Evolutionary conservation across 1,284 basidiomycete genomes (phyloP).

Genomic region (Cutaneotrichosporon sp.): DNA sequence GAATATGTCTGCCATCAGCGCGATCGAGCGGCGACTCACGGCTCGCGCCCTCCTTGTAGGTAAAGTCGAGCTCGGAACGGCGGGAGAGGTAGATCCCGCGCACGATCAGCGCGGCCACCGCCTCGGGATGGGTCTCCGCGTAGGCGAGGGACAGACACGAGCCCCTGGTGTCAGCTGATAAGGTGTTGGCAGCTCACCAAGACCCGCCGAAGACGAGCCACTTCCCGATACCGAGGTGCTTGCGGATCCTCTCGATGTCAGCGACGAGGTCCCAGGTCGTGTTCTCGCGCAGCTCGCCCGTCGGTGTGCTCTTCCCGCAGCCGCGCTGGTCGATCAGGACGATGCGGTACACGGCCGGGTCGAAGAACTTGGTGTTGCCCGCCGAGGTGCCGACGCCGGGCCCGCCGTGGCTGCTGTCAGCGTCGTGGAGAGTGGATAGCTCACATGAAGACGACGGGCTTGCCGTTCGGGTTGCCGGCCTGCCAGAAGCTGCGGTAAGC

Average conservation of each 20-base stretch:
- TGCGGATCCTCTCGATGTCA: constrained; percentile 80
- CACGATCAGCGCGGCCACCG: constrained; percentile 77
- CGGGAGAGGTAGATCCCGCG: constrained; percentile 88
- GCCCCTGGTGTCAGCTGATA: constrained; percentile 54
- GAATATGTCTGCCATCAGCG: constrained; percentile 59
- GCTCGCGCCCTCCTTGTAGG: constrained; percentile 69
- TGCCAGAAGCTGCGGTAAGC: constrained; percentile 67
- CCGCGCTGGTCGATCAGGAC: constrained; percentile 78
- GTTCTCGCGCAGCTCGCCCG: constrained; percentile 77
- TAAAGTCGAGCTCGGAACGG: constrained; percentile 83
- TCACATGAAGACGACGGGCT: constrained; percentile 72
- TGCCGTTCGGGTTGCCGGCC: constrained; percentile 73
- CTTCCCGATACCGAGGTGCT: constrained; percentile 69
- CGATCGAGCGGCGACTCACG: constrained; percentile 26
- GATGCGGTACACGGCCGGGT: constrained; percentile 75
- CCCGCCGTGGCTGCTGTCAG: constrained; percentile 29
- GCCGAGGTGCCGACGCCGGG: constrained; percentile 41
- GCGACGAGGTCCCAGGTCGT: constrained; percentile 93
- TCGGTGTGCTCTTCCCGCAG: constrained; percentile 79
- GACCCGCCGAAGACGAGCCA: constrained; percentile 93
- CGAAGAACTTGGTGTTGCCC: constrained; percentile 74
- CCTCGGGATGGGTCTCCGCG: constrained; percentile 79
- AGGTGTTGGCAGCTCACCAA: constrained; percentile 62
- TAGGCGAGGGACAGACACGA: constrained; percentile 88
- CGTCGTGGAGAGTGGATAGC: neutral